phyloP scores from a whole-genome alignment of 805 yeast species.

The Cyberlindnera japonica region DNA sequence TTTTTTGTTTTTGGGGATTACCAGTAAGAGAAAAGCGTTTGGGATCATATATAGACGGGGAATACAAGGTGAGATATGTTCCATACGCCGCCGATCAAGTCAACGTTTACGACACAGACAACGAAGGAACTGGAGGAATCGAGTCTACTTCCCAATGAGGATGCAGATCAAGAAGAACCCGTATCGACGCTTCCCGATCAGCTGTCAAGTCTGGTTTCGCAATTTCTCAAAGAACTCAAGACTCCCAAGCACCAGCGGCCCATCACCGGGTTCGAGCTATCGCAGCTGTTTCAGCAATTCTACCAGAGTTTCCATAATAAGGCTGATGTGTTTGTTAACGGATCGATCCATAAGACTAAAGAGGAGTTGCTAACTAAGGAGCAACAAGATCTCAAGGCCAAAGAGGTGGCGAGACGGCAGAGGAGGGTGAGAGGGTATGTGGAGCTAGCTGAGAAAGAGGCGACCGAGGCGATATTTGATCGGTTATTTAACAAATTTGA shows the following conservation, averaged over 20 bases:
- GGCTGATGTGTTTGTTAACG: constrained; percentile 18
- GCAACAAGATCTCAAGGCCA: constrained; percentile 8
- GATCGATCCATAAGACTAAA: constrained; percentile 6
- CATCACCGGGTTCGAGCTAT: too few relatives aligned
- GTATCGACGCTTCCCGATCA: too few relatives aligned
- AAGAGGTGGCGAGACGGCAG: constrained; percentile 2
- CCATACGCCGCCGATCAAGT: constrained; percentile 16
- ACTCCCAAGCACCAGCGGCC: constrained; percentile 3
- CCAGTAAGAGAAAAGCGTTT: background rate
- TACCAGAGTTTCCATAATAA: constrained; percentile 13
- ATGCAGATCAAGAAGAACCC: background rate
- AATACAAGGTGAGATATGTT: constrained; percentile 6
- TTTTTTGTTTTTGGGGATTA: background rate
- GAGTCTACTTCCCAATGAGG: constrained; percentile 4
- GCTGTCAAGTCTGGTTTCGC: too few relatives aligned
- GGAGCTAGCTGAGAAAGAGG: constrained; percentile 19
- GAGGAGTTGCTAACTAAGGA: constrained; percentile 11
- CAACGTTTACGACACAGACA: constrained; percentile 5
- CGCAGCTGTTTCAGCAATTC: constrained; percentile 25
- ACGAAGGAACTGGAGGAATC: constrained; percentile 1
- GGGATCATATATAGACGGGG: background rate
- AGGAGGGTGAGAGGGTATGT: constrained; percentile 8
- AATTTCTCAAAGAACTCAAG: too few relatives aligned
- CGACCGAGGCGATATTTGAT: constrained; percentile 14
- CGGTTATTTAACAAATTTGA: constrained; percentile 17